Conservation (phyloP, 2,329 filamentous ascomycete species). For the Sarocladium kiliense region DNA sequence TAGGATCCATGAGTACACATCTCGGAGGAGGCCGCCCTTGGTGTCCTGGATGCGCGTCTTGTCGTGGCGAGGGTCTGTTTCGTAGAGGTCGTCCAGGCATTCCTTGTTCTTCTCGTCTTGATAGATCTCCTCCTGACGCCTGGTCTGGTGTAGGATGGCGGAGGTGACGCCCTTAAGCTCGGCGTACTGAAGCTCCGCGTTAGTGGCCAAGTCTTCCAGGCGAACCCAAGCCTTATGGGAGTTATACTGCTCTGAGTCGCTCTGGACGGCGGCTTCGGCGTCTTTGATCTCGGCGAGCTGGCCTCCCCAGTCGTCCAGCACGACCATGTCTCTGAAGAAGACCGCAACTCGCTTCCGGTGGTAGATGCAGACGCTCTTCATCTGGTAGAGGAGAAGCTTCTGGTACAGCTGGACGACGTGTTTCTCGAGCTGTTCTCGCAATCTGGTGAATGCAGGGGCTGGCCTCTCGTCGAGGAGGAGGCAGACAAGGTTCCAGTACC, state of each 20-base stretch:
- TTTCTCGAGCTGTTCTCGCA: conserved; percentile 18
- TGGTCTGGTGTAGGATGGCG: conserved; percentile 13
- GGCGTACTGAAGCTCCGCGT: not conserved
- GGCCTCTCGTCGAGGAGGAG: conserved; percentile 21
- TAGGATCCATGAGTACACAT: conserved; percentile 31
- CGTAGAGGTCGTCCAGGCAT: conserved; percentile 17
- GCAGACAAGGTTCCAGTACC: conserved; percentile 28
- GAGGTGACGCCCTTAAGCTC: conserved; percentile 10
- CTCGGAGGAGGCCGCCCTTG: conserved; percentile 27
- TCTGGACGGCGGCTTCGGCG: conserved; percentile 18
- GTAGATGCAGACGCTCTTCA: conserved; percentile 33
- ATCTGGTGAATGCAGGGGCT: conserved; percentile 3
- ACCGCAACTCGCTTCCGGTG: conserved; percentile 21
- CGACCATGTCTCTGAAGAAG: conserved; percentile 23
- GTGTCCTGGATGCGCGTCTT: too few species aligned
- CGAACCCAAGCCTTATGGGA: conserved; percentile 10
- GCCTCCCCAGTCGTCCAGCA: conserved; percentile 28
- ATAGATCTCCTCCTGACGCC: conserved; percentile 11
- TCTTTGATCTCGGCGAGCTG: conserved; percentile 22
- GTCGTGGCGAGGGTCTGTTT: conserved; percentile 26
- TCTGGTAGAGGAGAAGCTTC: conserved; percentile 32
- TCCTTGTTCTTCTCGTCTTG: conserved; percentile 3
- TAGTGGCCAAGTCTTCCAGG: conserved; percentile 12
- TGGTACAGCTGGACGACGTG: conserved; percentile 30
- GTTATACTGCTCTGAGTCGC: conserved; percentile 14